Evolutionary conservation across 768 basidiomycete species (phyloP).

Genomic region (Lyophyllum semitale): DNA sequence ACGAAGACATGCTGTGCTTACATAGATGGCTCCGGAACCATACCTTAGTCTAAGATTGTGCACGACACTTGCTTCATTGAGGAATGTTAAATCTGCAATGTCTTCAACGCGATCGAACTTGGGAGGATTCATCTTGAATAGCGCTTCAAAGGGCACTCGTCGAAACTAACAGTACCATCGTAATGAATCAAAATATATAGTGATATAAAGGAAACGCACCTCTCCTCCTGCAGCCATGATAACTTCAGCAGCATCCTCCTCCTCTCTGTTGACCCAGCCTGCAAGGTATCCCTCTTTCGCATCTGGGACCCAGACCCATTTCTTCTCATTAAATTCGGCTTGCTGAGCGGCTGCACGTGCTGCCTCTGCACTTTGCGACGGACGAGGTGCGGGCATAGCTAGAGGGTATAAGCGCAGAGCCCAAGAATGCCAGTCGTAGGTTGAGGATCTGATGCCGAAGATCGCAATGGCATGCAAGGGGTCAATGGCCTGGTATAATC

Average conservation of each 20-base stretch:
- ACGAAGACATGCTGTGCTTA: conserved; percentile 40
- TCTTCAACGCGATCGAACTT: conserved; percentile 98
- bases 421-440: not conserved
- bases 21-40: conserved; percentile 90
- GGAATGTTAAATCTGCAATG: conserved; percentile 95
- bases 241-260: conserved; percentile 81
- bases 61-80: conserved; percentile 99
- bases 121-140: conserved; percentile 97
- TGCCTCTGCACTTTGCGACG: conserved; percentile 64
- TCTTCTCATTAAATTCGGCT: conserved; percentile 96
- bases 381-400: conserved; percentile 50
- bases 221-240: conserved; percentile 85
- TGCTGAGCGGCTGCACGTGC: conserved; percentile 87
- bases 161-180: conserved; percentile 26
- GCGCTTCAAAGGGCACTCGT: conserved; percentile 70
- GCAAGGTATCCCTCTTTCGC: conserved; percentile 90
- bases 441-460: not conserved
- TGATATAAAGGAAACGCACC: conserved; percentile 39
- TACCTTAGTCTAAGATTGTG: conserved; percentile 94
- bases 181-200: not conserved
- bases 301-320: conserved; percentile 98
- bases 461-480: not conserved
- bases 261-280: conserved; percentile 90
- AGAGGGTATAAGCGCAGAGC: not conserved
- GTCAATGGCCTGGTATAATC: conserved; percentile 2